A percentile compares a stretch with the other conserved stretches of the same genome.
Conservation (phyloP, 1,284 basidiomycete genomes). For the Pascua sp. region DNA sequence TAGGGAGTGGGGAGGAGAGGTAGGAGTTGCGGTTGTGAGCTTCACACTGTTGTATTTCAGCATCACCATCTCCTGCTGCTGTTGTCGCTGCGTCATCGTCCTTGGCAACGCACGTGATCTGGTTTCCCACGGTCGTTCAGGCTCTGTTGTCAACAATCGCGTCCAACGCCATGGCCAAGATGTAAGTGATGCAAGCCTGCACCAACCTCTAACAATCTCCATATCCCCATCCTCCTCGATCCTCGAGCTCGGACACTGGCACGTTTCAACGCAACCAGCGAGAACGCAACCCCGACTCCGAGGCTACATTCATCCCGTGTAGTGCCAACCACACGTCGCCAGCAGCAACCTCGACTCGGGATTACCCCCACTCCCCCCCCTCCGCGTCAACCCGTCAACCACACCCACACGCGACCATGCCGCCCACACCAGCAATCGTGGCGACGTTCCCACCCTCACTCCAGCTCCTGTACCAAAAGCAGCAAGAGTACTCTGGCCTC, state of each 20-base stretch:
- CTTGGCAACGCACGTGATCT: not conserved
- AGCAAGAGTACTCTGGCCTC: conserved; percentile 47
- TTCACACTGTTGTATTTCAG: no score
- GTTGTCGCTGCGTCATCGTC: no score
- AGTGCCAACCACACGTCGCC: not conserved
- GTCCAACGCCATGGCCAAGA: no score
- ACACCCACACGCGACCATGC: not conserved
- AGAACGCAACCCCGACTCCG: not conserved
- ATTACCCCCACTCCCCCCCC: not conserved
- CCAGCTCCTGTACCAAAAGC: conserved; percentile 44
- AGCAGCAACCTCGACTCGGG: not conserved
- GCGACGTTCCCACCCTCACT: conserved; percentile 34
- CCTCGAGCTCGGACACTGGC: not conserved
- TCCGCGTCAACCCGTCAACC: not conserved
- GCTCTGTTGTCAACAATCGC: conserved; percentile 12
- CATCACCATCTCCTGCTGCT: no score
- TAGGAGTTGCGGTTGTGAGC: no score
- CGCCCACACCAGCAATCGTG: not conserved
- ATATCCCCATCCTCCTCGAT: no score
- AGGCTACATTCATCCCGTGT: not conserved
- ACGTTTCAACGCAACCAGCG: not conserved
- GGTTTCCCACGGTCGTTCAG: conserved; percentile 9
- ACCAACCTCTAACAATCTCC: no score
- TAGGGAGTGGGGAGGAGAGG: not conserved
- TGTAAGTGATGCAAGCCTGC: no score